Evolutionary conservation across 495 filamentous ascomycete species (phyloP), one percentile per base, ranked within the genome.

Genomic region (Aspergillus hancockii): DNA sequence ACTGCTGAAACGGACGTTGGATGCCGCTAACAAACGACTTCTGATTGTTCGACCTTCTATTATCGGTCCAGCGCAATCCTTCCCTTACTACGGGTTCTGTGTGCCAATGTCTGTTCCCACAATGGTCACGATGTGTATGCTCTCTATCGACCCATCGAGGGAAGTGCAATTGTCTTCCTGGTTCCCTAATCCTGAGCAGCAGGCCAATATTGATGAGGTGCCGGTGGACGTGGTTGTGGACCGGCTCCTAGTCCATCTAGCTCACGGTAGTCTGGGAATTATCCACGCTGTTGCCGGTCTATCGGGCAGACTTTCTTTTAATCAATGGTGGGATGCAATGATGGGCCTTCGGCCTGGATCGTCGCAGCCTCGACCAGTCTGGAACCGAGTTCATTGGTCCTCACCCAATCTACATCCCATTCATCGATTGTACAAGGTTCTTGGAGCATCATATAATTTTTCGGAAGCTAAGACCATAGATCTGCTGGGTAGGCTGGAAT

Each of bases 151-250:
- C 4, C 36, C 51, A 2, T 23, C 21, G 0, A 8, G 16, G 6
- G 0, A 30, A 5, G n/a, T 72, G 1, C 13, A n/a, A 1, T 54
- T 68, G 0, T 28, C 64, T 8, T 61, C 67, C 0, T 49, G 64
- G 30, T 63, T 52, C 28, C 18, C 62, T 21, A 51, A 71, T 8
- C 71, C 71, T 2, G 55, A 66, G 0, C n/a, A 55, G 38, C 62
- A 74, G 10, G 59, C 62, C 2, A 69, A 64, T 1, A 63, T 67
- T 23, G 72, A 75, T 31, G 71, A 73, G 46, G 69, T 75, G 8
- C 71, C 71, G 3, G 66, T 75, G 13, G 72, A 75, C 47, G 66
- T 73, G 0, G 72, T 73, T 0, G 71, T 62, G 0, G 71, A 73
- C 40, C 55, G 69, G 21, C 49, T 66, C 0, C 55, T 73, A 0